Evolutionary conservation across 139 green algal genomes (phyloP), one percentile per base, ranked within the genome.

Genomic region (Spirogloea muscicola): DNA sequence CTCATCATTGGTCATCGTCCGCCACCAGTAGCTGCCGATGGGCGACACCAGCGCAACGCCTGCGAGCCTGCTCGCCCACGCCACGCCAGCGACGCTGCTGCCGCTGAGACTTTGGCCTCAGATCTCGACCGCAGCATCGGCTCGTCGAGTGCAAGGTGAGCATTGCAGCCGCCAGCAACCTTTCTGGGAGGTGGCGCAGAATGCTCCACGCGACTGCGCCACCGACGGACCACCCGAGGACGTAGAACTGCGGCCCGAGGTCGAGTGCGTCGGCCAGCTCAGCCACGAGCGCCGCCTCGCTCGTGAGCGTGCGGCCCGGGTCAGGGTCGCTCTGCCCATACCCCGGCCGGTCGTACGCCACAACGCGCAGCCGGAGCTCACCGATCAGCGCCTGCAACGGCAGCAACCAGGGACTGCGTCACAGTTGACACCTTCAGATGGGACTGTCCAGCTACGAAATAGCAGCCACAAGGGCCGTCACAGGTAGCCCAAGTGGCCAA

Each of bases 311-410:
- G 21, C 71, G 21, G 27, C 5, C 38, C 25, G 61, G 71, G 43
- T 65, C 18, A 10, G 71, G 63, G 40, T 79, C 71, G 16, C 63
- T 77, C 43, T 79, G 71, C 13, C 71, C 71, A 36, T 76, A 79
- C 13, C 71, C 71, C 2, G 71, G 66, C 0, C 71, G 60, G 60
- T 79, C 71, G 27, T 77, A 77, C 31, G 33, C 41, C 42, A 79
- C 63, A 9, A 79, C 18, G 29, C 71, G 71, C 5, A 79, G 37
- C 25, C 63, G 62, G 2, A 58, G 21, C 36, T 66, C 71, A 33
- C 66, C 21, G 5, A 79, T 37, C 18, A 63, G 29, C 36, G 37
- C 69, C 69, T 72, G 69, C n/a, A 25, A 25, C 5, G 48, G 48
- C n/a, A 4, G 5, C n/a, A 25, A 25, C 27, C 3, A 25, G 48